Evolutionary conservation across 805 yeast genomes (phyloP).

Genomic region (Metschnikowia borealis): DNA sequence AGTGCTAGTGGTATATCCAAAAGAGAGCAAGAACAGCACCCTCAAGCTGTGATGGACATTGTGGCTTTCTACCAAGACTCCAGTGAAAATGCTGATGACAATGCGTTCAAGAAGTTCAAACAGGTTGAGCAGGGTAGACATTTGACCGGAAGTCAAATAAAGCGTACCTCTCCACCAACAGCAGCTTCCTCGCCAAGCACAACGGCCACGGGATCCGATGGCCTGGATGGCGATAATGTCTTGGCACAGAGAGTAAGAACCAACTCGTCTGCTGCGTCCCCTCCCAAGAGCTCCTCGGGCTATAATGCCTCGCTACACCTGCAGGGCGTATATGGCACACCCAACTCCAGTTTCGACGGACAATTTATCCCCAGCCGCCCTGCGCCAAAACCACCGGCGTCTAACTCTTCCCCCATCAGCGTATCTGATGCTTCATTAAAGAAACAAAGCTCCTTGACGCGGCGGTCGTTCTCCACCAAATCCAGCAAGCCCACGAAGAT

Average conservation of each 20-base stretch:
- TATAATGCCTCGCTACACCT: background rate
- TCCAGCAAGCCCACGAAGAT: slow-evolving; percentile 26
- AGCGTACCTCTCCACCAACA: slow-evolving; percentile 22
- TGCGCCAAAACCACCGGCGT: slow-evolving; percentile 55
- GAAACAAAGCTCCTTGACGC: background rate
- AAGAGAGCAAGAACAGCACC: slow-evolving; percentile 85
- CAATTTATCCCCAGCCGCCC: slow-evolving; percentile 65
- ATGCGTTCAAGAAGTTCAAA: slow-evolving; percentile 42
- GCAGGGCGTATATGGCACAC: background rate
- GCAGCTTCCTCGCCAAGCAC: slow-evolving; percentile 28
- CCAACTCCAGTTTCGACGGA: slow-evolving; percentile 19
- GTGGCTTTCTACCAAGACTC: slow-evolving; percentile 77
- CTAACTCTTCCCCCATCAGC: background rate
- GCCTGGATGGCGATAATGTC: background rate
- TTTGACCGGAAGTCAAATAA: background rate
- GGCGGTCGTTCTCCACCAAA: slow-evolving; percentile 36
- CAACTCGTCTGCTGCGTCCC: background rate
- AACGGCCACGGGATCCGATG: slow-evolving; percentile 20
- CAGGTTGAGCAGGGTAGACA: slow-evolving; percentile 18
- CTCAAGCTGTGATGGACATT: slow-evolving; percentile 90
- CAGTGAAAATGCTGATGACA: slow-evolving; percentile 41
- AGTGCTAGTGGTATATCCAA: slow-evolving; percentile 83
- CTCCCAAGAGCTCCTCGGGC: background rate
- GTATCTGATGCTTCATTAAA: background rate
- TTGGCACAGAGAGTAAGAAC: background rate